A percentile compares a stretch with the other conserved stretches of the same genome.
phyloP scores from a whole-genome alignment of 1,284 basidiomycete species.

The Irpex lacteus region DNA sequence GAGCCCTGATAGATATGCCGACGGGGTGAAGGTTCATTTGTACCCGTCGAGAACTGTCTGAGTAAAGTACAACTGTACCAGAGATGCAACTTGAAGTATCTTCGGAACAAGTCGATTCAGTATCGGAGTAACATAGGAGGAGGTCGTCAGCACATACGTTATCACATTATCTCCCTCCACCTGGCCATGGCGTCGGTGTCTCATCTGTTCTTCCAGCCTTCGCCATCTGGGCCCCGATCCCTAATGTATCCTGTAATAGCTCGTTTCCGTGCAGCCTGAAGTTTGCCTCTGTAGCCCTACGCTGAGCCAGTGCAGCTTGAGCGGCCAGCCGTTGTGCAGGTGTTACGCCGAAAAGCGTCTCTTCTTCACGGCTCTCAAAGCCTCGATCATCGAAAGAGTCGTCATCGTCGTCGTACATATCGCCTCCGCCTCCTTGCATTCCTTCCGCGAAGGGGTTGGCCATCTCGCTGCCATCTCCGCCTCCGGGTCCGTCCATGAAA shows the following conservation, averaged over 20 bases:
- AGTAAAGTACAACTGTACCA: neutral
- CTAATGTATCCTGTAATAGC: conserved; percentile 60
- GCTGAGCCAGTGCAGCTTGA: conserved; percentile 23
- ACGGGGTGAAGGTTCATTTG: neutral
- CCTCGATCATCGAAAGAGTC: conserved; percentile 43
- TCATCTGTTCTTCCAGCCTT: conserved; percentile 49
- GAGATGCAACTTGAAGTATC: neutral
- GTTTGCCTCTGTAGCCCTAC: conserved; percentile 10
- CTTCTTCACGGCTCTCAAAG: conserved; percentile 39
- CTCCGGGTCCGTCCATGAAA: conserved; percentile 4
- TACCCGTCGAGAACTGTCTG: neutral
- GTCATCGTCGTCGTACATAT: conserved; percentile 37
- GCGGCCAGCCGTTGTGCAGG: conserved; percentile 41
- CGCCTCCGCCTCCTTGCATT: conserved; percentile 17
- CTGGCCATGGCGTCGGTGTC: conserved; percentile 55
- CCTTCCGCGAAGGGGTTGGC: conserved; percentile 52
- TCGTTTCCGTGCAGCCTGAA: conserved; percentile 58
- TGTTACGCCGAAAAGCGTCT: conserved; percentile 69
- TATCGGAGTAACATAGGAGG: neutral
- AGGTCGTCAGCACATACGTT: neutral
- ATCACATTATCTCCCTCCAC: neutral
- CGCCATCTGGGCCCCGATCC: conserved; percentile 50
- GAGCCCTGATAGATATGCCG: neutral
- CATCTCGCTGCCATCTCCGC: conserved; percentile 25
- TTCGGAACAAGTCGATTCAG: neutral